Evolutionary conservation across 768 basidiomycete genomes (phyloP), one percentile per base, ranked within the genome.

Genomic region (Suillus variegatus): DNA sequence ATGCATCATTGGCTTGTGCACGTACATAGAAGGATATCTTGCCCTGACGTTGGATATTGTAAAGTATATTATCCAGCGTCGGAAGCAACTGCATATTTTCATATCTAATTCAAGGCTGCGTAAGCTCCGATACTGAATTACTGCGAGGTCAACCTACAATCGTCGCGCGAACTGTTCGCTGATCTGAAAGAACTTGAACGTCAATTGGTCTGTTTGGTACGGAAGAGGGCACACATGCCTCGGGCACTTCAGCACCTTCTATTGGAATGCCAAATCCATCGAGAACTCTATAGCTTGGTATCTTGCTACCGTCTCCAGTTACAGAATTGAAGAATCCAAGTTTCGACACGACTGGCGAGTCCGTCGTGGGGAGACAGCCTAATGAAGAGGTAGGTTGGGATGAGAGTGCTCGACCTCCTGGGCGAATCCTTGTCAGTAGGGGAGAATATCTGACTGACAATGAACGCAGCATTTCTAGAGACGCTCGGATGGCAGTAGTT

Each of bases 21-120:
- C 90, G 71, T 74, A 93, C 94, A 74, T 94, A 95, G 76, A 94
- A 95, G 6, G 91, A 92, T 69, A 94, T 94, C 77, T 93, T 94
- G 35, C 95, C 95, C 76, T 98, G 95, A 9, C 95, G 86, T 74
- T 98, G 95, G 10, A 95, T 88, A 70, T 95, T 95, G 77, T 95
- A 93, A 18, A 98, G 82, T 43, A 97, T 81, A 69, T 89, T 95
- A 79, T 97, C 95, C 74, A 96, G 79, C 47, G 88, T 87, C 0
- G 95, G 95, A 63, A 94, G 78, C 38, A 93, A 81, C 63, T 86
- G 85, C 91, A 94, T 94, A 64, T 89, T 80, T 75, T 91, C 88
- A 71, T 93, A 95, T 66, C 89, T 88, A 58, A 16, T 62, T 44
- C 43, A 35, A 55, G 43, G 6, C 47, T 40, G n/a, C 22, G 25